Conservation (phyloP, 305 asterid genomes). For the Fraxinus greggii region DNA sequence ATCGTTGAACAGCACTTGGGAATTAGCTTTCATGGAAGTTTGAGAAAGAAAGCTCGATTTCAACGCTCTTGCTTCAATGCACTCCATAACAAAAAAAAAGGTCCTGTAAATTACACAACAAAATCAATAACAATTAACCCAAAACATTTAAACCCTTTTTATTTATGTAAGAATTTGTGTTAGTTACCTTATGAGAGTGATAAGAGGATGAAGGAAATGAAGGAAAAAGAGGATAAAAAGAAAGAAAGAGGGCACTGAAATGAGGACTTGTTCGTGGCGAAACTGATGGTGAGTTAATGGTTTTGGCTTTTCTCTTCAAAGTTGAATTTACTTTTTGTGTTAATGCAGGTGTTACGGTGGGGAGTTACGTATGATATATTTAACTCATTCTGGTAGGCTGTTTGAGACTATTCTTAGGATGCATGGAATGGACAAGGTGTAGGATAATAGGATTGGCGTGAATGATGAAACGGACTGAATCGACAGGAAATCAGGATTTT, state of each 20-base stretch:
- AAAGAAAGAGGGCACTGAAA: conserved; percentile 43
- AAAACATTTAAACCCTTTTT: background rate
- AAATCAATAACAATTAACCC: background rate
- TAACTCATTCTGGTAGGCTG: conserved; percentile 13
- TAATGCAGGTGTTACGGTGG: conserved; percentile 31
- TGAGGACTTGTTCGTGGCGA: conserved; percentile 68
- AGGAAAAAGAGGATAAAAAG: conserved; percentile 7
- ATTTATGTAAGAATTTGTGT: background rate
- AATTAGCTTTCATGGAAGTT: conserved; percentile 44
- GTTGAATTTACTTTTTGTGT: background rate
- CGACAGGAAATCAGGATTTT: conserved; percentile 31
- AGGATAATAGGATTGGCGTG: conserved; percentile 22
- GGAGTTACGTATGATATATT: conserved; percentile 46
- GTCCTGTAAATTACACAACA: background rate
- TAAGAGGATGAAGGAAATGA: conserved; percentile 1
- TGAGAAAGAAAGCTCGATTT: conserved; percentile 77
- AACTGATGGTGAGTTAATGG: conserved; percentile 64
- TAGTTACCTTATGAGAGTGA: conserved; percentile 27
- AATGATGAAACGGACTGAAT: conserved; percentile 24
- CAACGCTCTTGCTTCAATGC: conserved; percentile 86
- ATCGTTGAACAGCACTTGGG: conserved; percentile 53
- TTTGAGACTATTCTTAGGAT: conserved; percentile 33
- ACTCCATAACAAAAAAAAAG: conserved; percentile 50
- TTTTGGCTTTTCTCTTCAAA: conserved; percentile 24
- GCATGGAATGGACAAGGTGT: conserved; percentile 34